Base-by-base conservation (phyloP, 2,329 filamentous ascomycete genomes). In the Alternaria novae-zelandiae region DNA sequence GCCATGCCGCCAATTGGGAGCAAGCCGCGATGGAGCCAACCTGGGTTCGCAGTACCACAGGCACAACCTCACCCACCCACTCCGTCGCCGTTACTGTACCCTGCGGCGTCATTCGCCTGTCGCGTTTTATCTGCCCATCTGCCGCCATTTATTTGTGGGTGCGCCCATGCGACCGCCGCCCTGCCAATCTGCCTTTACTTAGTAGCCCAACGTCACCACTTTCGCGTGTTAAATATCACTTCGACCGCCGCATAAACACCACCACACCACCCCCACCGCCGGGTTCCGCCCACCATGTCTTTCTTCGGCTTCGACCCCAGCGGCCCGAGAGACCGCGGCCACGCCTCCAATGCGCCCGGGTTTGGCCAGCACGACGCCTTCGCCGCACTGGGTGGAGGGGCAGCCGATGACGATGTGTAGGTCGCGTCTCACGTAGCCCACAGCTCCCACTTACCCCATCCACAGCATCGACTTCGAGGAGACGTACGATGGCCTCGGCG, bases 361-460 rank as follows among this genome's bases (percentile, higher is more conserved):
- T 98, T 98, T 82, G 90, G 93, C 73, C 91, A 94, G 79, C 87
- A 91, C 71, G 94, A 99, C 81, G 93, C 95, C 43, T 98, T 98
- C 81, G 93, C 92, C 69, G 90, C 91, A 62, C 88, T 97, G 61
- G 90, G 91, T 72, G 86, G 83, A 73, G 80, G 82, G 69, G 80
- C 81, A 70, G 81, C 75, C 63, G 87, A 90, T 63, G 88, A 90
- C 71, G 87, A 90, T 77, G 85, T 82, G 84, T 88, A 83, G 78
- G 85, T 79, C 50, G 64, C 53, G 45, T 49, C 49, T 30, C 44
- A 28, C 28, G 10, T 21, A 26, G 54, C 36, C 26, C 45, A 17
- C 15, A 81, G 81, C 59, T 55, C 25, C 41, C 84, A 85, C 70
- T 87, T 68, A 75, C 63, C 78, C 86, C n/a, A 7, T 58, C 5